phyloP scores from a whole-genome alignment of 106 monocot genomes.

The Dendrobium catenatum region DNA sequence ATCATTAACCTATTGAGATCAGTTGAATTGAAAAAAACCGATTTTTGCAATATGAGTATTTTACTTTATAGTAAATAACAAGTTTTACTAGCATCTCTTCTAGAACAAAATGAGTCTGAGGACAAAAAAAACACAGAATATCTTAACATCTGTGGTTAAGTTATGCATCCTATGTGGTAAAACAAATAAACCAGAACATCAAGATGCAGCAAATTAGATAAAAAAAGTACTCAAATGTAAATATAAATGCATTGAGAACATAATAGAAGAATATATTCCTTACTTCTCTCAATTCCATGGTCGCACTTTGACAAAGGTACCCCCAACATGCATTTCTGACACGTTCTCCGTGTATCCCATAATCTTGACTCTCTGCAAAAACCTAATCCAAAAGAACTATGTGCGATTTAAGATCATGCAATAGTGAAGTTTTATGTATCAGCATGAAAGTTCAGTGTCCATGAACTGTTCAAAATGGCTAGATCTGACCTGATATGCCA shows the following conservation, averaged over 20 bases:
- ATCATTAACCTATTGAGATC: not conserved
- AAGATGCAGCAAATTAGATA: not conserved
- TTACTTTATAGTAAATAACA: too few relatives aligned
- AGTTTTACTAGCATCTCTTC: too few relatives aligned
- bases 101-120: too few relatives aligned
- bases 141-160: not conserved
- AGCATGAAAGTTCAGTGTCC: not conserved
- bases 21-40: not conserved
- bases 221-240: not conserved
- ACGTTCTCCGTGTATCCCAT: conserved; percentile 95
- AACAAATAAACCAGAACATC: not conserved
- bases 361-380: conserved; percentile 98
- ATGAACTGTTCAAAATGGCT: conserved; percentile 1
- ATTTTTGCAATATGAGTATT: too few relatives aligned
- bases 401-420: not conserved
- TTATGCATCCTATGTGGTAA: not conserved
- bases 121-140: too few relatives aligned
- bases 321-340: conserved; percentile 99
- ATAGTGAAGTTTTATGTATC: not conserved
- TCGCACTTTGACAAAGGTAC: conserved; percentile 93
- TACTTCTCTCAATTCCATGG: conserved; percentile 89
- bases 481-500: conserved; percentile 70
- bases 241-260: conserved; percentile 4
- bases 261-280: not conserved
- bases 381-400: conserved; percentile 37